Evolutionary conservation across 2,329 filamentous ascomycete species (phyloP), one percentile per base, ranked within the genome.

Genomic region (Penicillium psychrosexuale): DNA sequence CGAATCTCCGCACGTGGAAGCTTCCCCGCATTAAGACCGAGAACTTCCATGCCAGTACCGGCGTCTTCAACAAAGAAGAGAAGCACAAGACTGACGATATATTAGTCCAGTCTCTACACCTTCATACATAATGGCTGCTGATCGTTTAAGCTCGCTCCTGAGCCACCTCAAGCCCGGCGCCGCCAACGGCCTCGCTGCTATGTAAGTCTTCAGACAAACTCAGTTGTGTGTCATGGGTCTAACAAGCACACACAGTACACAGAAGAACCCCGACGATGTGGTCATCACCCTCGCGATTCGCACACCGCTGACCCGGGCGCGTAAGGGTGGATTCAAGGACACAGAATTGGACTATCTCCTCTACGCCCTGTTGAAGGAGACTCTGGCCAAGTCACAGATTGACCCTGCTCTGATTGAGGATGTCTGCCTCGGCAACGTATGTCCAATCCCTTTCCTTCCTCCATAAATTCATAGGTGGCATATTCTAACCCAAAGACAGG

Each of bases 271-370:
- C 64, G 93, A 97, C 73, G 94, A 99, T 79, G 83, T 99, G 51
- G 94, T 99, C 72, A 96, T 97, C 70, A 99, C 94, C 8, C 84
- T 95, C 55, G 93, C 93, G 28, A 80, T 92, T 67, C 89, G 94
- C 53, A 97, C 93, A 28, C 91, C 94, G 0, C 82, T 99, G 59
- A 82, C 88, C 70, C 97, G 97, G 79, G 91, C 84, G 49, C 82
- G 82, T 73, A 97, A 96, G 82, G 93, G 94, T 62, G 91, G 91
- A 39, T 89, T 99, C 81, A 97, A 97, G 80, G 93, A 99, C 74
- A 95, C 91, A 6, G 83, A 83, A 38, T 84, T 97, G 60, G 94
- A 99, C 75, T 93, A 87, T 75, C 80, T 99, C 54, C 74, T 96
- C 58, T 91, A 91, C 71, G 85, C 91, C 56, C 80, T 96, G 46